A percentile compares a stretch with the other conserved stretches of the same genome.
Evolutionary conservation across 225 moss, liverwort and hornwort species (phyloP).

Genomic region (Physcomitrellopsis africana): DNA sequence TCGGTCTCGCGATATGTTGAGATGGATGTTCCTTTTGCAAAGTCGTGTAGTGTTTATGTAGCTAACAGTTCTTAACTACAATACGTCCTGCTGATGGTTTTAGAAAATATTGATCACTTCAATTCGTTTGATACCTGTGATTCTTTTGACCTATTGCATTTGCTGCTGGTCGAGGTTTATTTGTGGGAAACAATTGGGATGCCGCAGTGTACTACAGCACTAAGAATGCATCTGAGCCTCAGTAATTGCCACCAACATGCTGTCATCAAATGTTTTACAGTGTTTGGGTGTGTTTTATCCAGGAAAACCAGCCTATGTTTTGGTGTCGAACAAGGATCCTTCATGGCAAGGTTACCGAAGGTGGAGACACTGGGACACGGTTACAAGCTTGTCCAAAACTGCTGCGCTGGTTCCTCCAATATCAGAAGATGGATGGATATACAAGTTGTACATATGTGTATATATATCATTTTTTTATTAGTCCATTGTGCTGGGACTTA

Average conservation of each 20-base stretch:
- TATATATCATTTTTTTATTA: no score
- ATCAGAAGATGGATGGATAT: conserved; percentile 14
- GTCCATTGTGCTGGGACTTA: no score
- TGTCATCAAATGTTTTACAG: conserved; percentile 23
- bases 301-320: conserved; percentile 47
- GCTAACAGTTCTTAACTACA: not conserved
- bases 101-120: not conserved
- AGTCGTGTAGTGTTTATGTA: not conserved
- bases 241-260: conserved; percentile 21
- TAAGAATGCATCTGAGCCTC: conserved; percentile 39
- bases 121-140: not conserved
- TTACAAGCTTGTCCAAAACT: conserved; percentile 38
- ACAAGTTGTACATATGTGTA: no score
- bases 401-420: conserved; percentile 11
- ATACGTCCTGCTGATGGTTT: not conserved
- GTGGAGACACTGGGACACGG: conserved; percentile 50
- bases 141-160: conserved; percentile 13
- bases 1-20: not conserved
- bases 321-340: conserved; percentile 38
- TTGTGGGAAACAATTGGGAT: not conserved
- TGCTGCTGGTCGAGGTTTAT: conserved; percentile 28
- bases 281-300: conserved; percentile 32
- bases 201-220: conserved; percentile 13
- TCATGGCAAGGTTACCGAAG: conserved; percentile 59
- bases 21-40: not conserved